These are phyloP conservation scores for Tanacetum coccineum DNA, from an alignment of 129 eudicot species.

Conservation along the genomic window DNA sequence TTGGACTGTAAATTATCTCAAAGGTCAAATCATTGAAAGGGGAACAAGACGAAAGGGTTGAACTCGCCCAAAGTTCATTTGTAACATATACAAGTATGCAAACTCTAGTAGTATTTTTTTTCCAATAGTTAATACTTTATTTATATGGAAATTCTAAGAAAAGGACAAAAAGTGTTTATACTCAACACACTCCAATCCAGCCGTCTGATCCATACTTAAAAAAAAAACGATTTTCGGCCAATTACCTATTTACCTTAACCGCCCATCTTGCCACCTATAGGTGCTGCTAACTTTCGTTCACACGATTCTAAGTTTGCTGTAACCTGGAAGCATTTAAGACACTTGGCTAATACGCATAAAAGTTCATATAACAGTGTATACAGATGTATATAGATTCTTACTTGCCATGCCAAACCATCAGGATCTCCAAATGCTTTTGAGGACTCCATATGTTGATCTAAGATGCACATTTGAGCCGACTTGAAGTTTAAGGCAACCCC, in stretches of 20 bases:
- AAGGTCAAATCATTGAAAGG: no score
- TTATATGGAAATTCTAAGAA: not conserved
- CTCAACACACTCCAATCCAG: not conserved
- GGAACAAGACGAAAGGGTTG: not conserved
- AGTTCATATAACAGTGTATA: not conserved
- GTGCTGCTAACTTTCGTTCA: no score
- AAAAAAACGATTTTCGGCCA: no score
- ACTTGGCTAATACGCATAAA: constrained; percentile 7
- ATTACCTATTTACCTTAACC: no score
- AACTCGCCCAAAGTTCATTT: not conserved
- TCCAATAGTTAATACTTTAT: not conserved
- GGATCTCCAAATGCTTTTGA: constrained; percentile 73
- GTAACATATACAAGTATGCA: not conserved
- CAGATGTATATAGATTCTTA: constrained; percentile 40
- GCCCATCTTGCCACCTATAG: no score
- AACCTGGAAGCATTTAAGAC: no score
- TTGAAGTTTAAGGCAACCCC: constrained; percentile 62
- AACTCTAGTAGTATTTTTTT: no score
- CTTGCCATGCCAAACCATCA: constrained; percentile 89
- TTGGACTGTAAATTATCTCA: no score
- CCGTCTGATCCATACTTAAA: not conserved
- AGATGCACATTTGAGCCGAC: constrained; percentile 50
- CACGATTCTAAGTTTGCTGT: no score
- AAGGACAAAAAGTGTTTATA: not conserved
- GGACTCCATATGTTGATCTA: constrained; percentile 45